Evolutionary conservation across 202 grass and related monocot genomes (phyloP).

Genomic region (Schoenoplectus tabernaemontani): DNA sequence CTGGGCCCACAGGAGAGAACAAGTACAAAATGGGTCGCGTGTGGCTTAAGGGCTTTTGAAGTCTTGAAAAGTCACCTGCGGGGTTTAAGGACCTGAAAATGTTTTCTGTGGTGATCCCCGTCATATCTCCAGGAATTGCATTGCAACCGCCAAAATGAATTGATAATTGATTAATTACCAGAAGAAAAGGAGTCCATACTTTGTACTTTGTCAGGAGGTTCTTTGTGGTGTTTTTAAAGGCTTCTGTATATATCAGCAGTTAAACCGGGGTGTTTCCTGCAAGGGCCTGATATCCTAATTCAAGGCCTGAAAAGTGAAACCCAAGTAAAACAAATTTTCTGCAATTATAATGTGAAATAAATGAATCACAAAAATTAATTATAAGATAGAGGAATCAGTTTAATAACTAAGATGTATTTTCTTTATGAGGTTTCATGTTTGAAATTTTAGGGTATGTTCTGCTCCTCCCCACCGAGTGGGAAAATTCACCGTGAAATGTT

Average conservation of each 20-base stretch:
- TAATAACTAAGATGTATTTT: too few relatives aligned
- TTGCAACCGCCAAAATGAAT: constrained; percentile 1
- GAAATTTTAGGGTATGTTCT: too few relatives aligned
- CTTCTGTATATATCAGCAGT: too few relatives aligned
- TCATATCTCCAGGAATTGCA: constrained; percentile 2
- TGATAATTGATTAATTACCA: not conserved
- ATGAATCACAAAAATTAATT: too few relatives aligned
- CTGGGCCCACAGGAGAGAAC: not conserved
- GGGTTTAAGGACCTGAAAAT: not conserved
- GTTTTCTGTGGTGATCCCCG: constrained; percentile 12
- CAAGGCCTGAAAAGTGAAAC: not conserved
- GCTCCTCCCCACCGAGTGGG: too few relatives aligned
- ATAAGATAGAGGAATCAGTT: too few relatives aligned
- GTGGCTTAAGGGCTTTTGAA: not conserved
- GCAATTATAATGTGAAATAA: not conserved
- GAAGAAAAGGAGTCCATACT: not conserved
- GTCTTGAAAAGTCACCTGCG: not conserved
- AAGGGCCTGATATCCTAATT: not conserved
- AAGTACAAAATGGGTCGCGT: not conserved
- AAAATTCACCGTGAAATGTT: too few relatives aligned
- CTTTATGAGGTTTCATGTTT: too few relatives aligned
- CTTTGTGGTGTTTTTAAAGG: not conserved
- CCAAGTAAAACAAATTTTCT: not conserved
- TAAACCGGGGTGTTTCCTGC: not conserved
- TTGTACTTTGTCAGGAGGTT: not conserved